These are phyloP conservation scores for Xylaria sp. DNA, from an alignment of 2,329 filamentous ascomycete species.

Conservation along the genomic window DNA sequence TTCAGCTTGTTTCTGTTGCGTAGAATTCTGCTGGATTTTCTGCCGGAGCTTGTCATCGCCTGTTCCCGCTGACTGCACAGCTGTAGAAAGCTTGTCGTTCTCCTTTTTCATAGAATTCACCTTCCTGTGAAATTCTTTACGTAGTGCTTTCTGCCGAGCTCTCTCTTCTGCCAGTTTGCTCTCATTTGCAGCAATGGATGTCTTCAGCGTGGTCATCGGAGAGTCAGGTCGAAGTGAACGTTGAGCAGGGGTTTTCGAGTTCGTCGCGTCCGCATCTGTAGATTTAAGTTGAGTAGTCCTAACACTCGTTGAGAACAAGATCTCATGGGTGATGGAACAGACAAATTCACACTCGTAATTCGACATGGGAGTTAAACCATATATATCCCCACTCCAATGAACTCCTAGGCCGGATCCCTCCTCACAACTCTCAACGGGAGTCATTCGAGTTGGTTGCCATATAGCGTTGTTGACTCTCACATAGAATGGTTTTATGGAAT, in stretches of 20 bases:
- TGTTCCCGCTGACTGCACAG: conserved; percentile 74
- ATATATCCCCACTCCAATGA: conserved; percentile 77
- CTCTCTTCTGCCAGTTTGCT: conserved; percentile 76
- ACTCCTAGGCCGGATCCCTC: conserved; percentile 55
- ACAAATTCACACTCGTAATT: conserved; percentile 85
- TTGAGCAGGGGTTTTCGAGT: conserved; percentile 57
- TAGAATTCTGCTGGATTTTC: conserved; percentile 78
- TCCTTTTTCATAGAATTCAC: conserved; percentile 76
- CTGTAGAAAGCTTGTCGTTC: conserved; percentile 73
- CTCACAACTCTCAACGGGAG: conserved; percentile 55
- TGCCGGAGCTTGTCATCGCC: conserved; percentile 80
- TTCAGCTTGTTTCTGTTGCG: conserved; percentile 74
- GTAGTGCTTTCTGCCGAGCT: conserved; percentile 73
- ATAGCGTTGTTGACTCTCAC: conserved; percentile 81
- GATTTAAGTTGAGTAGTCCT: conserved; percentile 68
- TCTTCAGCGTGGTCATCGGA: conserved; percentile 78
- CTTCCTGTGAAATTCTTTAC: conserved; percentile 79
- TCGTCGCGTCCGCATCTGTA: conserved; percentile 51
- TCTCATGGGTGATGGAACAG: conserved; percentile 69
- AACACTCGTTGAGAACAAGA: conserved; percentile 78
- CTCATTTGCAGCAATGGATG: conserved; percentile 78
- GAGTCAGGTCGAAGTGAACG: conserved; percentile 77
- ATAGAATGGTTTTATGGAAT: conserved; percentile 79
- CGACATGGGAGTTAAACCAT: conserved; percentile 74
- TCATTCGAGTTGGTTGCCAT: conserved; percentile 82